Evolutionary conservation across 192 early-diverging fungal genomes (phyloP).

Genomic region (Spizellomyces sp.): DNA sequence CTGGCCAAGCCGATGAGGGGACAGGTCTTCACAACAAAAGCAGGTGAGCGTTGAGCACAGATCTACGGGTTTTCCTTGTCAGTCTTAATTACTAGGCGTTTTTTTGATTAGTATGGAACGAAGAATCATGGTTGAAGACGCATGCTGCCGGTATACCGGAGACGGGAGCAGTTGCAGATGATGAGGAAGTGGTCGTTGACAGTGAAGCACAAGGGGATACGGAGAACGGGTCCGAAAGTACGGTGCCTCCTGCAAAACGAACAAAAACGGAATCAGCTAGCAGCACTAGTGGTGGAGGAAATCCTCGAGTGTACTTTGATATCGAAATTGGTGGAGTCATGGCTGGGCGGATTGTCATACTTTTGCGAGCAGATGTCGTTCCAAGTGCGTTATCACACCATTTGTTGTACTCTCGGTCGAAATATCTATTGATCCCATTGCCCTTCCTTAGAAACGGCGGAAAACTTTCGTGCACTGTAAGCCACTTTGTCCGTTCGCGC

Average conservation of each 20-base stretch:
- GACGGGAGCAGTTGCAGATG: slow-evolving; percentile 19
- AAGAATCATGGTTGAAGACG: slow-evolving; percentile 43
- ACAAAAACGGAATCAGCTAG: slow-evolving; percentile 11
- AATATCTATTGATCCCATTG: neutral
- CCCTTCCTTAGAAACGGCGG: slow-evolving; percentile 60
- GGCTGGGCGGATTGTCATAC: slow-evolving; percentile 45
- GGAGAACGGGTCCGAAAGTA: slow-evolving; percentile 6
- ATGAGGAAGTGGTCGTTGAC: neutral
- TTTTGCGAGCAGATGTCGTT: slow-evolving; percentile 36
- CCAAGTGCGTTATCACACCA: slow-evolving; percentile 32
- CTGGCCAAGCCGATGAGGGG: slow-evolving; percentile 66
- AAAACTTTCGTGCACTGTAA: slow-evolving; percentile 93
- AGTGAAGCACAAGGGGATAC: no score
- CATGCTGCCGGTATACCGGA: slow-evolving; percentile 29
- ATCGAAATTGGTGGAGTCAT: slow-evolving; percentile 41
- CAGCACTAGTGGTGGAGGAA: slow-evolving; percentile 13
- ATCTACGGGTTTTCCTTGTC: neutral
- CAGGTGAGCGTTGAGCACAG: slow-evolving; percentile 2
- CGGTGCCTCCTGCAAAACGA: slow-evolving; percentile 13
- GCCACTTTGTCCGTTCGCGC: neutral
- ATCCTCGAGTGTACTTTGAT: slow-evolving; percentile 52
- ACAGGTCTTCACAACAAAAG: slow-evolving; percentile 27
- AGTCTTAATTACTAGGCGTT: neutral
- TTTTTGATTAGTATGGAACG: slow-evolving; percentile 42
- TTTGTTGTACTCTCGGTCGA: neutral